A percentile compares a stretch with the other conserved stretches of the same genome.
These are phyloP conservation scores for Mikania micrantha DNA, from an alignment of 129 eudicot species.

Conservation along the genomic window DNA sequence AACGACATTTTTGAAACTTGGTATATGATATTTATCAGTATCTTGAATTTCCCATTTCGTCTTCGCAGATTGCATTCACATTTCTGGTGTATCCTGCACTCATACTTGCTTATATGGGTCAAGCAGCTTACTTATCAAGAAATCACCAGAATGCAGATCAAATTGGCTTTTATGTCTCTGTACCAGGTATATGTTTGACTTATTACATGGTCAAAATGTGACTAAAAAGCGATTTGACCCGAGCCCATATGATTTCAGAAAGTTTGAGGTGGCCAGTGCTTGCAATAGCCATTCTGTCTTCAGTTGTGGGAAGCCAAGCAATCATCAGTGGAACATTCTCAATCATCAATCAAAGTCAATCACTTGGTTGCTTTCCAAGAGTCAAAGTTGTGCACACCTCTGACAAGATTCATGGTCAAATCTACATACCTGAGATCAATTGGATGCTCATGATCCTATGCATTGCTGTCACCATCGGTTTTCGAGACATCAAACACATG, in stretches of 20 bases:
- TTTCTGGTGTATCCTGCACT: conserved; percentile 91
- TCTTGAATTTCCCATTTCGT: conserved; percentile 7
- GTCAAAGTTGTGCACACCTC: conserved; percentile 88
- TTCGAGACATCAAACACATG: conserved; percentile 85
- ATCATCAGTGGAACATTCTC: conserved; percentile 98
- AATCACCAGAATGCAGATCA: conserved; percentile 52
- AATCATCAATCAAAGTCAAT: conserved; percentile 87
- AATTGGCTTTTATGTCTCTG: conserved; percentile 77
- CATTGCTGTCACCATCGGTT: conserved; percentile 88
- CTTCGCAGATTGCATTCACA: conserved; percentile 79
- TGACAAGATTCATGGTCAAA: conserved; percentile 85
- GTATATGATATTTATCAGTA: conserved; percentile 5
- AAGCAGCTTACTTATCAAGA: conserved; percentile 87
- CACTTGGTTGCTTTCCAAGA: conserved; percentile 95
- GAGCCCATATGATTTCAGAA: conserved; percentile 37
- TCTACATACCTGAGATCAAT: conserved; percentile 90
- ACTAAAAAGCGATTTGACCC: not conserved
- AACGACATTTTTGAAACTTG: not conserved
- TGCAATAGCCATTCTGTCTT: conserved; percentile 79
- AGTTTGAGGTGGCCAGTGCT: conserved; percentile 85
- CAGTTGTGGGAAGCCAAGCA: conserved; percentile 98
- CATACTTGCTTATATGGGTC: conserved; percentile 91
- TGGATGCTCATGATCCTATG: conserved; percentile 93
- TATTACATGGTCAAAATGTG: not conserved
- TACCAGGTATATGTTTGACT: conserved; percentile 62